Conservation (phyloP, 441 rosid species). For the Erodium trifolium region DNA sequence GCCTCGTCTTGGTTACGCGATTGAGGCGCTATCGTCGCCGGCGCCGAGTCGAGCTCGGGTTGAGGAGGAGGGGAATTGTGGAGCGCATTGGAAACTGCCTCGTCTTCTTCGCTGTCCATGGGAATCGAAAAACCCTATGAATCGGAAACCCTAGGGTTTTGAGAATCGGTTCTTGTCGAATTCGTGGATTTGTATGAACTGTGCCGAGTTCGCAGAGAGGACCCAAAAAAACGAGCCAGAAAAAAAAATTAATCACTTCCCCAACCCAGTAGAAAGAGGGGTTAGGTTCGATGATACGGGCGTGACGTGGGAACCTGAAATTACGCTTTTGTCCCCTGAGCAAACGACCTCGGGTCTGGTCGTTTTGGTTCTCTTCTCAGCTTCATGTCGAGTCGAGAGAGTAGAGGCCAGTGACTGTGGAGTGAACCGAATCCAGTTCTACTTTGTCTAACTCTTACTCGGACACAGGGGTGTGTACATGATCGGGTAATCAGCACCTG, state of each 20-base stretch:
- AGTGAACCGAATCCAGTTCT: no score
- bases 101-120: conserved; percentile 47
- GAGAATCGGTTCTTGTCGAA: not conserved
- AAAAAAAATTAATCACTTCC: not conserved
- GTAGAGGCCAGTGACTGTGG: no score
- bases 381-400: no score
- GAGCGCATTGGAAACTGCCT: conserved; percentile 12
- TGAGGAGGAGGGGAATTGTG: conserved; percentile 11
- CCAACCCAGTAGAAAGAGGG: not conserved
- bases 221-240: no score
- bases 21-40: not conserved
- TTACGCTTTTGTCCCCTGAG: not conserved
- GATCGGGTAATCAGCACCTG: no score
- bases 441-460: no score
- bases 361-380: no score
- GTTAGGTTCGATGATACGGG: not conserved
- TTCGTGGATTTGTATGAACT: not conserved
- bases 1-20: not conserved
- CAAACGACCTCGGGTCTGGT: no score
- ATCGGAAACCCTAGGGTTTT: conserved; percentile 45
- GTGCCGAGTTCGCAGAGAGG: not conserved
- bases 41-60: conserved; percentile 19
- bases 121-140: conserved; percentile 28
- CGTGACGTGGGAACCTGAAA: not conserved
- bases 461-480: no score